A percentile compares a stretch with the other conserved stretches of the same genome.
phyloP scores from a whole-genome alignment of 768 basidiomycete genomes.

The Multifurca ochricompacta region DNA sequence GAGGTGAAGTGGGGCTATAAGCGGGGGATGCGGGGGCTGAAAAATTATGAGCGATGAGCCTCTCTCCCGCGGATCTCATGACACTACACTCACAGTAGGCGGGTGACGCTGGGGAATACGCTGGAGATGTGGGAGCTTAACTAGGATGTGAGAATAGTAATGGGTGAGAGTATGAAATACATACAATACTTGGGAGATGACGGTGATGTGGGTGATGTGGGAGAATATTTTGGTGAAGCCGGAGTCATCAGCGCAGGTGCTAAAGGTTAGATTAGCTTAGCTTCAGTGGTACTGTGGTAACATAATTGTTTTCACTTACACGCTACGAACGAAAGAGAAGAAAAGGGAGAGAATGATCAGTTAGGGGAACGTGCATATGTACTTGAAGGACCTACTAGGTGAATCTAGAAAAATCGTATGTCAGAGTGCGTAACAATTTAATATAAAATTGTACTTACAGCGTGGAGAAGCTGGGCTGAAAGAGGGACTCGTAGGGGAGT shows the following conservation, averaged over 20 bases:
- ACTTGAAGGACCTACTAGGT: conserved; percentile 51
- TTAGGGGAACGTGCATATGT: conserved; percentile 8
- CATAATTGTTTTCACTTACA: conserved; percentile 40
- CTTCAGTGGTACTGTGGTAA: conserved; percentile 5
- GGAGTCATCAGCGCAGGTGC: conserved; percentile 81
- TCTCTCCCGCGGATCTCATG: background rate
- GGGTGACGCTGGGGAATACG: conserved; percentile 83
- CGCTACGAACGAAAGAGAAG: conserved; percentile 33
- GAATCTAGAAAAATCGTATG: conserved; percentile 45
- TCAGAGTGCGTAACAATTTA: conserved; percentile 14
- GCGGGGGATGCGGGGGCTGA: conserved; percentile 78
- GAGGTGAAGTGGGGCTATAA: conserved; percentile 80
- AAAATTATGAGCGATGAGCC: conserved; percentile 20
- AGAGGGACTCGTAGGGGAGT: conserved; percentile 82
- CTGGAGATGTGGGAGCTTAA: conserved; percentile 76
- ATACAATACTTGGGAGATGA: conserved; percentile 89
- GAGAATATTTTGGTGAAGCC: conserved; percentile 87
- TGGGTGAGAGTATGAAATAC: conserved; percentile 26
- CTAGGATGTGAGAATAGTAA: conserved; percentile 12
- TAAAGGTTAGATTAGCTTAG: conserved; percentile 26
- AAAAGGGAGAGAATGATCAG: conserved; percentile 23
- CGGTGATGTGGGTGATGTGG: conserved; percentile 89
- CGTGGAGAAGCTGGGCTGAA: conserved; percentile 86
- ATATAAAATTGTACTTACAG: conserved; percentile 43
- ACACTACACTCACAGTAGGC: conserved; percentile 61